A percentile compares a stretch with the other conserved stretches of the same genome.
phyloP scores from a whole-genome alignment of 108 stramenopile species.

The Nitzschia putrida region DNA sequence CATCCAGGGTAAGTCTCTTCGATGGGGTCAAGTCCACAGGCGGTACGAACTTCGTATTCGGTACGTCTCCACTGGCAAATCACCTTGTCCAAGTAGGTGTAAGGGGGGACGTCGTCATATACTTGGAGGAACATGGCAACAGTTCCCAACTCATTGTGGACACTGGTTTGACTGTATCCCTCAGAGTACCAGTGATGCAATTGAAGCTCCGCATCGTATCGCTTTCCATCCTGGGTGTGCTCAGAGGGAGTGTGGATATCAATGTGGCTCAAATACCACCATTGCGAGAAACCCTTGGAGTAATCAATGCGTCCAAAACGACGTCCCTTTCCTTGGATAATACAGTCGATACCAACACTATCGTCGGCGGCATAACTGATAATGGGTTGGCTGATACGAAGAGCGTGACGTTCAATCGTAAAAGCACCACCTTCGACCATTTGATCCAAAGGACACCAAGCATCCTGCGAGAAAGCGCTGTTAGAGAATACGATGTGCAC shows the following conservation, averaged over 20 bases:
- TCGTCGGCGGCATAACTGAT: conserved; percentile 10
- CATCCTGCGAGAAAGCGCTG: conserved; percentile 11
- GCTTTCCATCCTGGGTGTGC: conserved; percentile 49
- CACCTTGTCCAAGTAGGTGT: conserved; percentile 47
- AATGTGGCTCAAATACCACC: conserved; percentile 37
- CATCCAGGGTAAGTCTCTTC: conserved; percentile 32
- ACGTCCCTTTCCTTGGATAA: conserved; percentile 10
- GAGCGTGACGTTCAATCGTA: conserved; percentile 47
- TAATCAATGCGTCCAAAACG: conserved; percentile 35
- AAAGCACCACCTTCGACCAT: conserved; percentile 35
- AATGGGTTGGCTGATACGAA: conserved; percentile 39
- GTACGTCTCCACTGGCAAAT: conserved; percentile 53
- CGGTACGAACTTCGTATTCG: conserved; percentile 42
- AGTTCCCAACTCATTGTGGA: conserved; percentile 38
- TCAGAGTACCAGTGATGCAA: conserved; percentile 42
- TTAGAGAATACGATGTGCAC: conserved; percentile 8
- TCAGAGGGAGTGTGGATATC: conserved; percentile 49
- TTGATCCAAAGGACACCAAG: conserved; percentile 42
- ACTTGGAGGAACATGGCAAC: conserved; percentile 45
- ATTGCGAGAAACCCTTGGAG: conserved; percentile 30
- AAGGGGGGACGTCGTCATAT: conserved; percentile 39
- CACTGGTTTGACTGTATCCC: neutral
- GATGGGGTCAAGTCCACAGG: conserved; percentile 46
- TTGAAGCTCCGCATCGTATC: conserved; percentile 53
- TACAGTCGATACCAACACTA: conserved; percentile 10